A percentile compares a stretch with the other conserved stretches of the same genome.
Evolutionary conservation across 2,329 filamentous ascomycete genomes (phyloP).

Genomic region (Aureobasidium subglaciale): DNA sequence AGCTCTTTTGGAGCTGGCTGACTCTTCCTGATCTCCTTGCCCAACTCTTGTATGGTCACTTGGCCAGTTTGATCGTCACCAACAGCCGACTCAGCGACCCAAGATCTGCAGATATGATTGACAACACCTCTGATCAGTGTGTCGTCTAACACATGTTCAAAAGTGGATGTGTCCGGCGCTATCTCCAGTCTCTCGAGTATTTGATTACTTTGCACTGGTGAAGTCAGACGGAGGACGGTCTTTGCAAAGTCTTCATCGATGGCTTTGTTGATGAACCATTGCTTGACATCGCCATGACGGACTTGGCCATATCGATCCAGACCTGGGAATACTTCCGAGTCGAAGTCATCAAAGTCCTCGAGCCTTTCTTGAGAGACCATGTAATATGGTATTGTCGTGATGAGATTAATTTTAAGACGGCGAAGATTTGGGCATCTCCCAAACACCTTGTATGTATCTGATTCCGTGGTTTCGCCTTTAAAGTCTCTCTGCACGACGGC

Average conservation of each 20-base stretch:
- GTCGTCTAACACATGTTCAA: no score
- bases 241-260: not conserved
- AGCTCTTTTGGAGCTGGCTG: not conserved
- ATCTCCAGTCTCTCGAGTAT: no score
- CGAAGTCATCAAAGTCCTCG: not conserved
- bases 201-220: no score
- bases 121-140: not conserved
- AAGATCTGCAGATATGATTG: not conserved
- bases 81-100: not conserved
- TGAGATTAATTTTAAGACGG: not conserved
- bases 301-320: not conserved
- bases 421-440: not conserved
- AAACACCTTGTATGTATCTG: not conserved
- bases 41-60: not conserved
- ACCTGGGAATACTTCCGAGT: not conserved
- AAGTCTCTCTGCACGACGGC: not conserved
- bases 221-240: not conserved
- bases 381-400: not conserved
- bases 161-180: no score
- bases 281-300: not conserved
- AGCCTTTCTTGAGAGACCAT: not conserved
- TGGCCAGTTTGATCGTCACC: not conserved
- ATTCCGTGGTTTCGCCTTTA: not conserved
- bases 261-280: not conserved
- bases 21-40: no score